Evolutionary conservation across 2,329 filamentous ascomycete species (phyloP).

Genomic region (Grosmannia huntii): DNA sequence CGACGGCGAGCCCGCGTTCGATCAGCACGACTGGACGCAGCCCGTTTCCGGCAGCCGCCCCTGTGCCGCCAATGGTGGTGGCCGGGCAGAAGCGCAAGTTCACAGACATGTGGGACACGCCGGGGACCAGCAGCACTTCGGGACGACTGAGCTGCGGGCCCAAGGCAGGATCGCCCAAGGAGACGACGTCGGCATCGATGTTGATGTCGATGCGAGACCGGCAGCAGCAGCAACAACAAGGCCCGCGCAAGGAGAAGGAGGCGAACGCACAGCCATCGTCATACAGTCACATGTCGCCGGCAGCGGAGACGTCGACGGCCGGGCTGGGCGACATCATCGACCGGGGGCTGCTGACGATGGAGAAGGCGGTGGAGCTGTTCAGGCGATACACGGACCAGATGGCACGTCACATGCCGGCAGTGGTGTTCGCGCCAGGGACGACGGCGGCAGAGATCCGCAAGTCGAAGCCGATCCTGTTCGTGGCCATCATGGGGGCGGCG

Average conservation of each 20-base stretch:
- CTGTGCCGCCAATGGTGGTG: slow-evolving; percentile 15
- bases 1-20: background rate
- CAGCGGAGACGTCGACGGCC: background rate
- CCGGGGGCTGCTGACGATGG: slow-evolving; percentile 43
- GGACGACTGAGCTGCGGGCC: slow-evolving; percentile 1
- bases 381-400: slow-evolving; percentile 46
- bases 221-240: background rate
- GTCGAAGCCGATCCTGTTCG: slow-evolving; percentile 52
- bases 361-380: slow-evolving; percentile 42
- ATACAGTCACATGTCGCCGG: slow-evolving; percentile 1
- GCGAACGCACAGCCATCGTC: background rate
- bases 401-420: slow-evolving; percentile 47
- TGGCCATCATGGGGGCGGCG: slow-evolving; percentile 56
- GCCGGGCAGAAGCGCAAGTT: slow-evolving; percentile 29
- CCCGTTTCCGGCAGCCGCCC: background rate
- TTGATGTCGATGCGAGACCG: slow-evolving; percentile 7
- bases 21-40: background rate
- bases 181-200: slow-evolving; percentile 2
- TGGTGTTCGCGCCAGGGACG: slow-evolving; percentile 43
- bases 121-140: background rate
- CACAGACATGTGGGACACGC: slow-evolving; percentile 15
- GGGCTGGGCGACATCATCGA: slow-evolving; percentile 39
- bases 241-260: background rate
- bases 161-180: background rate
- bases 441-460: slow-evolving; percentile 43